Percentiles rank a stretch among this genome's conserved stretches.
Conservation (phyloP, 495 filamentous ascomycete species). For the Podospora sp. region DNA sequence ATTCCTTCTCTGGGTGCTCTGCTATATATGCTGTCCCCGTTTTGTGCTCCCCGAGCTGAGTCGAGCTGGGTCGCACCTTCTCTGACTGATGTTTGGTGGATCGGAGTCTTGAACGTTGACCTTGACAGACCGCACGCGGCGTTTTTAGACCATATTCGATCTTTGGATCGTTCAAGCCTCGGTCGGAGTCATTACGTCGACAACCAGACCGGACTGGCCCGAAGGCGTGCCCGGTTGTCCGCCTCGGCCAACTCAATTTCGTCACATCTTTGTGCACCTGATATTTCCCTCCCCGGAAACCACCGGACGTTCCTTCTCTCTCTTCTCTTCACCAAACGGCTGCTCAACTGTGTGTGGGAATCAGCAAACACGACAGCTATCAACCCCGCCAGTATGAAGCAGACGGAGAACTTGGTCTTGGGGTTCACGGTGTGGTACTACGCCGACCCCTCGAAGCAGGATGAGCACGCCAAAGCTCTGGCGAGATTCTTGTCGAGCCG, state of each 20-base stretch:
- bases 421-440: conserved; percentile 21
- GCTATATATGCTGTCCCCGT: neutral
- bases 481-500: conserved; percentile 3
- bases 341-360: neutral
- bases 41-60: neutral
- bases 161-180: neutral
- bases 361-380: neutral
- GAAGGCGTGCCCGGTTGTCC: neutral
- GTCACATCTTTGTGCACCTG: neutral
- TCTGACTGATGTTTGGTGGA: neutral
- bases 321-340: neutral
- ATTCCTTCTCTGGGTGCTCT: neutral
- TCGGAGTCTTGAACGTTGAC: too few relatives aligned
- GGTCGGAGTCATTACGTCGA: neutral
- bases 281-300: neutral
- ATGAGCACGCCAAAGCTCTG: neutral
- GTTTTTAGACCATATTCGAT: neutral
- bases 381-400: neutral
- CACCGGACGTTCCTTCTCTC: neutral
- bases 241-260: neutral
- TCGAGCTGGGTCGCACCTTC: neutral
- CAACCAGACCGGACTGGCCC: neutral
- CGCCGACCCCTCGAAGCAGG: conserved; percentile 10
- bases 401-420: conserved; percentile 1
- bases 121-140: neutral